Conservation (phyloP, 345 rosid species). For the Brassica cretica region DNA sequence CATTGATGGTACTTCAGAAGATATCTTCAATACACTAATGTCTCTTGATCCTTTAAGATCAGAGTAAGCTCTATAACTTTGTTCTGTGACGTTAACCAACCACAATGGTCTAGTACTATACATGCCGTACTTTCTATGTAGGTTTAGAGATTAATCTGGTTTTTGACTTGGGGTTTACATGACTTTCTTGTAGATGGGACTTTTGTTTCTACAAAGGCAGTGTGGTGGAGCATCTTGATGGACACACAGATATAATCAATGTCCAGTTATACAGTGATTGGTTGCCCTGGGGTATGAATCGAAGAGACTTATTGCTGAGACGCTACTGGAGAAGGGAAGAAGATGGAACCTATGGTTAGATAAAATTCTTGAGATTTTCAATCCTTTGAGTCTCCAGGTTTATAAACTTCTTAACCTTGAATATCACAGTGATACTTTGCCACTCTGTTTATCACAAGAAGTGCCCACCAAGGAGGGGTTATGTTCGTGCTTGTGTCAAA, state of each 20-base stretch:
- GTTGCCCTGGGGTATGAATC: constrained; percentile 84
- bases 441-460: constrained; percentile 86
- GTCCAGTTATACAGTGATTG: constrained; percentile 65
- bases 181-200: constrained; percentile 75
- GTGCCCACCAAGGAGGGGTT: constrained; percentile 65
- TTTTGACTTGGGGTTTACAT: not conserved
- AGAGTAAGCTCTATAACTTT: constrained; percentile 59
- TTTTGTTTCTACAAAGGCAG: constrained; percentile 68
- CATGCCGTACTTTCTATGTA: not conserved
- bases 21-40: constrained; percentile 73
- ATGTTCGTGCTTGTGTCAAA: constrained; percentile 84
- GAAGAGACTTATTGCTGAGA: constrained; percentile 73
- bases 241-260: constrained; percentile 83
- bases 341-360: constrained; percentile 89
- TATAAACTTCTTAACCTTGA: constrained; percentile 12
- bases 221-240: constrained; percentile 88
- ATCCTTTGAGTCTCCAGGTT: not conserved
- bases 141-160: not conserved
- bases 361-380: not conserved
- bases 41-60: constrained; percentile 83
- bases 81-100: not conserved
- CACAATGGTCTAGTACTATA: not conserved
- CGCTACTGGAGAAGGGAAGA: constrained; percentile 98
- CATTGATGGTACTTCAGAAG: constrained; percentile 79
- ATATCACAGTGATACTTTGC: constrained; percentile 70